phyloP scores from a whole-genome alignment of 2,329 filamentous ascomycete species.

The Penicillium sp. region DNA sequence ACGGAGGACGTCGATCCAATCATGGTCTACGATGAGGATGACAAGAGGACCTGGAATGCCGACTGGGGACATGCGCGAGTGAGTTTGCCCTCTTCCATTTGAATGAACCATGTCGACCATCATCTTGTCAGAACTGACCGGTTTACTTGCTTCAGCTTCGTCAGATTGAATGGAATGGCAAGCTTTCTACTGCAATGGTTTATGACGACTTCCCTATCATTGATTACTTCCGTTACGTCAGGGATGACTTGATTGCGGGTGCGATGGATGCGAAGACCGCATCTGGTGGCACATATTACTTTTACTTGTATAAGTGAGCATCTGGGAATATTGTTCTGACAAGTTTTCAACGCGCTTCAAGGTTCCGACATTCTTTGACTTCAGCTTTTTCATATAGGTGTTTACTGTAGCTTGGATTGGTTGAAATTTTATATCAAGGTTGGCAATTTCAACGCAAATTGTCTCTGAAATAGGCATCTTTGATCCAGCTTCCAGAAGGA shows the following conservation, averaged over 20 bases:
- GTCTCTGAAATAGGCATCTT: too few species aligned
- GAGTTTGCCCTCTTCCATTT: neutral
- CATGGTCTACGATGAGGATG: constrained; percentile 9
- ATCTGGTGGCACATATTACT: constrained; percentile 11
- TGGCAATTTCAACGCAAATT: too few species aligned
- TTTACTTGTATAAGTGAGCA: constrained; percentile 12
- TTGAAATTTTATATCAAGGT: too few species aligned
- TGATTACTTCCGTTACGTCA: constrained; percentile 24
- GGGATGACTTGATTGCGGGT: constrained; percentile 17
- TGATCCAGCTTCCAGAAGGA: too few species aligned
- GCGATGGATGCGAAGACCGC: constrained; percentile 22
- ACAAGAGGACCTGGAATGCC: constrained; percentile 7
- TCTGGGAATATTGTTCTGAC: neutral
- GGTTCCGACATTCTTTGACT: neutral
- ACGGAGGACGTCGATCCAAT: constrained; percentile 16
- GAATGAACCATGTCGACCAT: neutral
- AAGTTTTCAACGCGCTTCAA: too few species aligned
- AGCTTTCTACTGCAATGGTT: constrained; percentile 21
- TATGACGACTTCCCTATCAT: constrained; percentile 24
- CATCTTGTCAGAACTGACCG: neutral
- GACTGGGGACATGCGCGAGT: constrained; percentile 14
- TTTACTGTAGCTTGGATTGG: too few species aligned
- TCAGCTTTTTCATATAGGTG: too few species aligned
- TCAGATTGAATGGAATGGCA: constrained; percentile 18
- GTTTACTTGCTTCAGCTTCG: constrained; percentile 8